Evolutionary conservation across 768 basidiomycete genomes (phyloP).

Genomic region (Russula ochroleuca): DNA sequence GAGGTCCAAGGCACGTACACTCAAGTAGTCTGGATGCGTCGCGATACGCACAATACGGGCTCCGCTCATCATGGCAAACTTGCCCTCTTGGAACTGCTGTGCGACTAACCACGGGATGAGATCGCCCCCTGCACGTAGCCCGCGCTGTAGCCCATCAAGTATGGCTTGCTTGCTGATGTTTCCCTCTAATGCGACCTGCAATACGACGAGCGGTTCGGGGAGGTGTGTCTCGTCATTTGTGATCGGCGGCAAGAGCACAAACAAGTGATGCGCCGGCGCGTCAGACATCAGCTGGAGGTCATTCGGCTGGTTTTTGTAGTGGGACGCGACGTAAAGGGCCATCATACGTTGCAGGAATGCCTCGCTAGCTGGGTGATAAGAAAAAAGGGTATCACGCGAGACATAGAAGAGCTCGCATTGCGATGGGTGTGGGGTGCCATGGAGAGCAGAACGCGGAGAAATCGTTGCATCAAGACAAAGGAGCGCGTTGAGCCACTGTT

Average conservation of each 20-base stretch:
- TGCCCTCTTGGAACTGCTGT: conserved; percentile 93
- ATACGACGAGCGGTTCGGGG: conserved; percentile 91
- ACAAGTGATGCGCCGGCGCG: conserved; percentile 94
- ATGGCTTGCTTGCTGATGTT: conserved; percentile 82
- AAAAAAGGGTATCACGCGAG: conserved; percentile 93
- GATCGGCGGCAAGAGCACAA: conserved; percentile 90
- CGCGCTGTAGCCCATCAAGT: conserved; percentile 79
- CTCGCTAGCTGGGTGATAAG: conserved; percentile 96
- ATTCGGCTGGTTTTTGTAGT: conserved; percentile 99
- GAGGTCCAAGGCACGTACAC: conserved; percentile 46
- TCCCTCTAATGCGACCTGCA: conserved; percentile 95
- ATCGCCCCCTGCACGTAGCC: conserved; percentile 85
- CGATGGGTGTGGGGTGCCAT: conserved; percentile 92
- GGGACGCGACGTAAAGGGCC: conserved; percentile 94
- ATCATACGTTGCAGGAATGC: conserved; percentile 97
- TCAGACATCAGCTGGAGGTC: conserved; percentile 97
- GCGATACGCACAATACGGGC: conserved; percentile 90
- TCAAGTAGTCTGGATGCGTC: conserved; percentile 92
- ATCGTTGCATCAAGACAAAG: conserved; percentile 88
- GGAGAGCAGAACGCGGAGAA: conserved; percentile 45
- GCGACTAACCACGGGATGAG: conserved; percentile 97
- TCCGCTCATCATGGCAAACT: conserved; percentile 88
- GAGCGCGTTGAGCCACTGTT: conserved; percentile 88
- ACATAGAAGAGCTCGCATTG: conserved; percentile 95
- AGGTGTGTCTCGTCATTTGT: conserved; percentile 85